These are phyloP conservation scores for Leccinum disarticulatum DNA, from an alignment of 768 basidiomycete genomes.

Conservation along the genomic window DNA sequence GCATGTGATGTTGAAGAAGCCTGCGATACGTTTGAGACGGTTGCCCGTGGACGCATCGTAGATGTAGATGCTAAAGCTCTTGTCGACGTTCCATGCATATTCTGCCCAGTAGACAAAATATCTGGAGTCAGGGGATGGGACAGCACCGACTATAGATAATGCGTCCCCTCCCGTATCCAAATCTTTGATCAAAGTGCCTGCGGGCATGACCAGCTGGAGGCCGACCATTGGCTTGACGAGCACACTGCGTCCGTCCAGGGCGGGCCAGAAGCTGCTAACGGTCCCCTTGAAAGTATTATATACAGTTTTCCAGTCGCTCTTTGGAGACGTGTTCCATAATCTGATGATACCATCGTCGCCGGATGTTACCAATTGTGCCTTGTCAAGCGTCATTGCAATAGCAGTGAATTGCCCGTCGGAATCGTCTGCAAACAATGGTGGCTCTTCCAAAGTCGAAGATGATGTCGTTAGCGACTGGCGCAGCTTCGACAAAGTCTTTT, in stretches of 20 bases:
- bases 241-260: conserved; percentile 13
- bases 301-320: conserved; percentile 8
- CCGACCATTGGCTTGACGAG: conserved; percentile 12
- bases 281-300: neutral
- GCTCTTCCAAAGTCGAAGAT: conserved; percentile 4
- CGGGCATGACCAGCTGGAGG: conserved; percentile 3
- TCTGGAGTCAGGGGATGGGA: conserved; percentile 16
- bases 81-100: conserved; percentile 17
- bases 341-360: conserved; percentile 7
- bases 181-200: conserved; percentile 7
- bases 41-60: conserved; percentile 15
- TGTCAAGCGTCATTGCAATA: conserved; percentile 12
- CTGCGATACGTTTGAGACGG: conserved; percentile 17
- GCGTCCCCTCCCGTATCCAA: conserved; percentile 13
- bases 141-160: neutral
- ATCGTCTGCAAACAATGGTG: conserved; percentile 5
- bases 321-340: conserved; percentile 14
- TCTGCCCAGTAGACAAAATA: conserved; percentile 22
- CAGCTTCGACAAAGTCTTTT: conserved; percentile 7
- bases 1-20: conserved; percentile 14
- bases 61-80: conserved; percentile 19
- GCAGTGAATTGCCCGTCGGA: neutral
- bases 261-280: conserved; percentile 6
- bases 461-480: neutral
- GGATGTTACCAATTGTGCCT: conserved; percentile 10